Conservation (phyloP, 306 rosid species). For the Cajanus cajan region DNA sequence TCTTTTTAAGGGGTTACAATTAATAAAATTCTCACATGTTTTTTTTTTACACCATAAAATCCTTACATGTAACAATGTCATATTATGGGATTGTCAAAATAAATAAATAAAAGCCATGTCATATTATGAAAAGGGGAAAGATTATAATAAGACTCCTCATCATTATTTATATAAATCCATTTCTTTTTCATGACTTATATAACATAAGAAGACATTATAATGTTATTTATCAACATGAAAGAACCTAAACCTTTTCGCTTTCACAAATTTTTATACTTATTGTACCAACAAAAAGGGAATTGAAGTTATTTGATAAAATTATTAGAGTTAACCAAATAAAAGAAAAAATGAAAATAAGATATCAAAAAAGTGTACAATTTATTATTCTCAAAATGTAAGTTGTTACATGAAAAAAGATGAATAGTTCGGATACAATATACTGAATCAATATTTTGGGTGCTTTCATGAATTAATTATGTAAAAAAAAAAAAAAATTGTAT, state of each 20-base stretch:
- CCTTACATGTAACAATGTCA: not conserved
- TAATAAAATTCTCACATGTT: not conserved
- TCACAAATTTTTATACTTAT: not conserved
- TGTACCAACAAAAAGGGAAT: not conserved
- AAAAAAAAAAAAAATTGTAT: not conserved
- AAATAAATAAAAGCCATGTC: too few species aligned
- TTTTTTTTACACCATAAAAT: too few species aligned
- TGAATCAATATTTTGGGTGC: not conserved
- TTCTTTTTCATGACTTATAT: not conserved
- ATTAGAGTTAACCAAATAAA: not conserved
- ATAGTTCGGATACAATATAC: not conserved
- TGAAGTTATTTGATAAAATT: not conserved
- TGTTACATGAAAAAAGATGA: not conserved
- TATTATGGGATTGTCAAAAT: too few species aligned
- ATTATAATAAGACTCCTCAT: not conserved
- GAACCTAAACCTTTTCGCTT: too few species aligned
- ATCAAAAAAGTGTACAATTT: not conserved
- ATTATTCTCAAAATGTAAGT: not conserved
- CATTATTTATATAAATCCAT: not conserved
- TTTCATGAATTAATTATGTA: not conserved
- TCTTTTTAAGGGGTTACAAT: too few species aligned
- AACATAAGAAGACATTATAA: too few species aligned
- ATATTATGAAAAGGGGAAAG: not conserved
- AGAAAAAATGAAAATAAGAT: not conserved
- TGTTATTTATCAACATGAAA: not conserved